Conservation (phyloP, 2,329 filamentous ascomycete genomes). For the Colletotrichum magnum region DNA sequence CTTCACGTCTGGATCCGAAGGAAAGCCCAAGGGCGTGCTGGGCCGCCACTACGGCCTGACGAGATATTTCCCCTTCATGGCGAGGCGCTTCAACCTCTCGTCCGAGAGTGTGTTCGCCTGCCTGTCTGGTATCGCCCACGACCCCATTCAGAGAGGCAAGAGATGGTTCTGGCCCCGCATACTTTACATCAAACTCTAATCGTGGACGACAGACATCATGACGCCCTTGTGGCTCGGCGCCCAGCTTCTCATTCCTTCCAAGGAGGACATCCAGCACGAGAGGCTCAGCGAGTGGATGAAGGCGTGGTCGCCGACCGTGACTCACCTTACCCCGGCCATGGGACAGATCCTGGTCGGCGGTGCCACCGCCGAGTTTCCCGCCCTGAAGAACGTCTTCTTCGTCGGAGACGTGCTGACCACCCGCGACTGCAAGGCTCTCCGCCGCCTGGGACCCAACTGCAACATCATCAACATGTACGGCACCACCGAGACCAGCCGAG, state of each 20-base stretch:
- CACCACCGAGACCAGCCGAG: constrained; percentile 75
- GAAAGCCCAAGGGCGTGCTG: constrained; percentile 71
- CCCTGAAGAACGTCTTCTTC: constrained; percentile 86
- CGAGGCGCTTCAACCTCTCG: constrained; percentile 81
- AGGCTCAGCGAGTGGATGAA: constrained; percentile 90
- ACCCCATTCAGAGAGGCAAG: constrained; percentile 68
- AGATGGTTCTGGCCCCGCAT: too few species aligned
- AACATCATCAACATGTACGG: constrained; percentile 90
- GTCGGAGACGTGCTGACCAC: constrained; percentile 93
- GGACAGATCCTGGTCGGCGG: constrained; percentile 94
- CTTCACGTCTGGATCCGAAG: constrained; percentile 81
- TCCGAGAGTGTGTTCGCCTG: constrained; percentile 84
- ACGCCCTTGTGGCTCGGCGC: constrained; percentile 85
- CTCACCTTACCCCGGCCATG: constrained; percentile 96
- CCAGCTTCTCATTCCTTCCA: constrained; percentile 28
- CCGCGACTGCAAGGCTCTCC: constrained; percentile 83
- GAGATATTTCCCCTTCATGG: constrained; percentile 96
- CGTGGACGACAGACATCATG: constrained; percentile 74
- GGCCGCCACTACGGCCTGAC: constrained; percentile 89
- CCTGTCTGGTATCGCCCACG: constrained; percentile 83
- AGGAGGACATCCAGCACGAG: constrained; percentile 89
- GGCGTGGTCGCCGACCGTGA: constrained; percentile 79
- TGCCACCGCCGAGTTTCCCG: constrained; percentile 81
- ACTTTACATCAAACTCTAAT: too few species aligned
- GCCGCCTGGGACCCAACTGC: constrained; percentile 80